Evolutionary conservation across 169 alveolate species (phyloP).

Genomic region (Hammondia hammondi): DNA sequence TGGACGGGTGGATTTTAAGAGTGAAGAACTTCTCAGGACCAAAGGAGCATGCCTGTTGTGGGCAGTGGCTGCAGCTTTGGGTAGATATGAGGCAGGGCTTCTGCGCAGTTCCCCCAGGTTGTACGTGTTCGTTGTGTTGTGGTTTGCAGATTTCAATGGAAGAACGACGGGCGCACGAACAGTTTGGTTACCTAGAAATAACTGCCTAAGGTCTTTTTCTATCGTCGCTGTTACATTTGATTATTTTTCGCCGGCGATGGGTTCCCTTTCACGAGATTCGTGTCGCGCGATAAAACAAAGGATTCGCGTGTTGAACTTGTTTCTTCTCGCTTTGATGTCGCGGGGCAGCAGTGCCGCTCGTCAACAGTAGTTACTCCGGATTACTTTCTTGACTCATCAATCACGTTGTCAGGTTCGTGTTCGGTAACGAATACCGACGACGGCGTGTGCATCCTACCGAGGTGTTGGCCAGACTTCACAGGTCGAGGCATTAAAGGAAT

Average conservation of each 20-base stretch:
- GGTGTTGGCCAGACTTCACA: no score
- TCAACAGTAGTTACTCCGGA: not conserved
- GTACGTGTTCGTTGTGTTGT: not conserved
- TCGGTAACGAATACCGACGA: no score
- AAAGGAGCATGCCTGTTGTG: no score
- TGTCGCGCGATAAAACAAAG: not conserved
- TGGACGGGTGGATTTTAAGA: no score
- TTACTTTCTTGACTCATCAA: not conserved
- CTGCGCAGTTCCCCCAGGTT: no score
- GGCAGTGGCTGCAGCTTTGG: no score
- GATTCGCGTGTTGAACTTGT: not conserved
- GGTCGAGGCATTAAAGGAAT: no score
- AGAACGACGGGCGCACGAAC: slow-evolving; percentile 28
- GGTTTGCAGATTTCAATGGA: not conserved
- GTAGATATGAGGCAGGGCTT: no score
- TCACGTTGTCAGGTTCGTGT: not conserved
- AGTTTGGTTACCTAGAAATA: not conserved
- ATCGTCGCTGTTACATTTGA: not conserved
- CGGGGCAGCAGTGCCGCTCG: not conserved
- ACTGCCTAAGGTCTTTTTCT: not conserved
- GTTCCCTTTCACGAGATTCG: not conserved
- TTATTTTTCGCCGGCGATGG: not conserved
- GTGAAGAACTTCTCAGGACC: no score
- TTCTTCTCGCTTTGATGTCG: not conserved
- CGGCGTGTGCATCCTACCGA: no score